A percentile compares a stretch with the other conserved stretches of the same genome.
Evolutionary conservation across 352 stramenopile genomes (phyloP).

Genomic region (Plasmopara halstedii): DNA sequence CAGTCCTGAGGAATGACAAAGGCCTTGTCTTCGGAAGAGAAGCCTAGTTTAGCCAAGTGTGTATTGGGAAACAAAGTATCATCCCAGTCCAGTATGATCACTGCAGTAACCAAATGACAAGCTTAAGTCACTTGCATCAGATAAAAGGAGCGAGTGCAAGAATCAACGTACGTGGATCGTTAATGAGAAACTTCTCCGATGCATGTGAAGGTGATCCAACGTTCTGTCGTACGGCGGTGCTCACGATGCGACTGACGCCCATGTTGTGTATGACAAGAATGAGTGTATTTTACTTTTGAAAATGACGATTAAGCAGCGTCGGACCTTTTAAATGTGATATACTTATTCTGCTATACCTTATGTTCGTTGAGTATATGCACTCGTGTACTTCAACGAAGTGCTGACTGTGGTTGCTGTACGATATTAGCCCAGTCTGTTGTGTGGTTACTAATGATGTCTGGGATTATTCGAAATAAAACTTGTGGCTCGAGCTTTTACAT

Average conservation of each 20-base stretch:
- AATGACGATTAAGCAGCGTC: conserved; percentile 2
- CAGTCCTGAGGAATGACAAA: conserved; percentile 36
- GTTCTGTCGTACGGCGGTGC: conserved; percentile 13
- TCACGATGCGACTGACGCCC: conserved; percentile 26
- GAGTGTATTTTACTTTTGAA: conserved; percentile 18
- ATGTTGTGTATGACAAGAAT: conserved; percentile 6
- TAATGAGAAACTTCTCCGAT: conserved; percentile 5
- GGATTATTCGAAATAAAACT: no score
- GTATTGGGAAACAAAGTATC: conserved; percentile 76
- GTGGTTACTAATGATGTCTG: no score
- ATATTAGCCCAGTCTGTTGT: no score
- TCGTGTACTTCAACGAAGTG: no score
- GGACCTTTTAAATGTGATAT: conserved; percentile 2
- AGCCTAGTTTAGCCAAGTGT: conserved; percentile 52
- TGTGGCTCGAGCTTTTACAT: no score
- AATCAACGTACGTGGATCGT: conserved; percentile 14
- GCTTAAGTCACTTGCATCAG: conserved; percentile 1
- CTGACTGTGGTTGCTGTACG: no score
- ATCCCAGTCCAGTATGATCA: conserved; percentile 78
- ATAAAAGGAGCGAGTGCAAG: background rate
- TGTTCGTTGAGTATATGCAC: conserved; percentile 1
- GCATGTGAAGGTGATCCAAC: conserved; percentile 10
- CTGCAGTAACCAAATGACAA: conserved; percentile 20
- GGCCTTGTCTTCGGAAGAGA: conserved; percentile 37
- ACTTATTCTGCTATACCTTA: background rate